These are phyloP conservation scores for Parafenestella ontariensis DNA, from an alignment of 2,329 filamentous ascomycete species.

Conservation along the genomic window DNA sequence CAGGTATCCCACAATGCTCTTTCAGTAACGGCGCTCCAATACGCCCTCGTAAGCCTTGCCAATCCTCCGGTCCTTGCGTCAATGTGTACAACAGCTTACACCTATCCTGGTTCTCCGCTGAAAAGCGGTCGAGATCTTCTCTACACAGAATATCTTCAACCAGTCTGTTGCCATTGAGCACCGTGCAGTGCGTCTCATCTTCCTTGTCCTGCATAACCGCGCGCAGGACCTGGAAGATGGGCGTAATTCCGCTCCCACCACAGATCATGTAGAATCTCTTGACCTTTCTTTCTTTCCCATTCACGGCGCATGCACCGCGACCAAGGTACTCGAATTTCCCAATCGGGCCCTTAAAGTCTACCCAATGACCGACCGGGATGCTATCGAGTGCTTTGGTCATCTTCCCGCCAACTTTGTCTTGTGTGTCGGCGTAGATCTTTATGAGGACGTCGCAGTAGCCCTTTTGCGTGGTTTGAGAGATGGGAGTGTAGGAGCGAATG, in stretches of 20 bases:
- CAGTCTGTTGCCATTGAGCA: conserved; percentile 79
- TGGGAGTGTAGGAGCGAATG: conserved; percentile 86
- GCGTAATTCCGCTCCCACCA: conserved; percentile 89
- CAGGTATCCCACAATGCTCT: conserved; percentile 59
- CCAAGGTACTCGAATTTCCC: conserved; percentile 85
- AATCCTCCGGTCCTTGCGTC: conserved; percentile 67
- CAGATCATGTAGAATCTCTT: conserved; percentile 84
- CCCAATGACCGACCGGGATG: conserved; percentile 72
- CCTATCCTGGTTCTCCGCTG: conserved; percentile 59
- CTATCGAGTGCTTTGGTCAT: conserved; percentile 83
- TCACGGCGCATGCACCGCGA: conserved; percentile 67
- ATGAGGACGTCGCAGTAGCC: conserved; percentile 78
- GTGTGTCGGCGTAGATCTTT: conserved; percentile 77
- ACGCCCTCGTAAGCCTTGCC: conserved; percentile 72
- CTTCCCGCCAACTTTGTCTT: conserved; percentile 68
- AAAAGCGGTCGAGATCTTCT: conserved; percentile 72
- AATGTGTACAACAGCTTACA: conserved; percentile 75
- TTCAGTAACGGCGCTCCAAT: conserved; percentile 69
- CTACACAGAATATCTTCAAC: conserved; percentile 85
- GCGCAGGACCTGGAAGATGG: conserved; percentile 82
- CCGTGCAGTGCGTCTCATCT: conserved; percentile 72
- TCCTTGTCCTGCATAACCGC: conserved; percentile 70
- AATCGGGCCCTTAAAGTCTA: conserved; percentile 88
- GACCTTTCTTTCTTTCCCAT: conserved; percentile 63
- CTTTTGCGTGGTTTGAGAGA: conserved; percentile 67